Conservation (phyloP, 179 eudicot species). For the Corrigiola litoralis region DNA sequence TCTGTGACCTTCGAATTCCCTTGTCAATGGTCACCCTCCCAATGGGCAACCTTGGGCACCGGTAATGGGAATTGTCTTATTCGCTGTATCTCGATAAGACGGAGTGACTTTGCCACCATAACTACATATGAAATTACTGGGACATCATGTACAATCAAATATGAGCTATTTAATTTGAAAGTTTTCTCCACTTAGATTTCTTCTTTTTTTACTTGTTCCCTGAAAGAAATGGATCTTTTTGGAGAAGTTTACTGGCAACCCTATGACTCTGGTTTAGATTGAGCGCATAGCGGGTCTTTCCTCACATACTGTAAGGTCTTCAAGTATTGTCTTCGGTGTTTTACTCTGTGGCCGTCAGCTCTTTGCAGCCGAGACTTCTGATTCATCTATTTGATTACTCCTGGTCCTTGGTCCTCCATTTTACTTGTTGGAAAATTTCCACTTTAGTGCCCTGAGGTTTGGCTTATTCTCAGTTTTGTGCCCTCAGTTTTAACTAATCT, state of each 20-base stretch:
- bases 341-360: conserved; percentile 2
- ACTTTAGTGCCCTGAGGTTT: too few relatives aligned
- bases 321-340: neutral
- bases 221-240: neutral
- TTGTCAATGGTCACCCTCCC: neutral
- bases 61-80: neutral
- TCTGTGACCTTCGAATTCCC: neutral
- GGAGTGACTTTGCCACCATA: too few relatives aligned
- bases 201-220: too few relatives aligned
- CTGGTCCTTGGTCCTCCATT: neutral
- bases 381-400: neutral
- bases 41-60: neutral
- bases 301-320: neutral
- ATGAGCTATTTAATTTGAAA: too few relatives aligned
- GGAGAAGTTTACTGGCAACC: neutral
- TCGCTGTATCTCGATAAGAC: too few relatives aligned
- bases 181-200: too few relatives aligned
- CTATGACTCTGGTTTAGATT: conserved; percentile 1
- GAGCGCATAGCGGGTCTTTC: neutral
- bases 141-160: too few relatives aligned
- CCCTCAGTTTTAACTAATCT: too few relatives aligned
- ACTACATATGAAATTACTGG: too few relatives aligned
- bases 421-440: too few relatives aligned
- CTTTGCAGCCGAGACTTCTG: neutral
- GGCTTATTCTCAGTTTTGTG: too few relatives aligned